Base-by-base conservation (phyloP, 2,329 filamentous ascomycete genomes). In the Stylonectria norvegica region DNA sequence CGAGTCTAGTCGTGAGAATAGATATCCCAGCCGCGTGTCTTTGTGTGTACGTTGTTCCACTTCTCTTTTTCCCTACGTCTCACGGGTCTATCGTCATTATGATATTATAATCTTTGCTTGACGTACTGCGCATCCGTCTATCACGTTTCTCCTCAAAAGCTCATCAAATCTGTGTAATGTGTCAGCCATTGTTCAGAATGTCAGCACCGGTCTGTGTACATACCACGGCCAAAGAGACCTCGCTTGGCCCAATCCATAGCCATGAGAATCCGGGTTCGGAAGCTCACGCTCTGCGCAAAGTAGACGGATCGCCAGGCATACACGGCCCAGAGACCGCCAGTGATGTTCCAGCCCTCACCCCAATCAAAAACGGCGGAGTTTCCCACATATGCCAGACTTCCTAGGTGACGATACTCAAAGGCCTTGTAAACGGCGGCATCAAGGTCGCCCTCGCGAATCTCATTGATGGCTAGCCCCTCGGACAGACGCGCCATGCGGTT, bases 171-270 rank as follows among this genome's bases (percentile, higher is more conserved):
- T 76, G 40, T 18, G n/a, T n/a, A n/a, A n/a, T n/a, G n/a, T n/a
- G n/a, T n/a, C n/a, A n/a, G n/a, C n/a, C n/a, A n/a, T n/a, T n/a
- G n/a, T n/a, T n/a, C n/a, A n/a, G n/a, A n/a, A n/a, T n/a, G n/a
- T n/a, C n/a, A n/a, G n/a, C n/a, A n/a, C n/a, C n/a, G n/a, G 7
- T 3, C 3, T n/a, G n/a, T n/a, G n/a, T n/a, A n/a, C 83, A 71
- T 68, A 96, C 91, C 93, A 83, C 93, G 78, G 53, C 93, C 93
- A 70, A 98, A 98, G 16, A 98, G 67, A 10, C 89, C 87, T 62
- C 94, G 78, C 79, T 97, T 98, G n/a, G 81, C 83, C 93, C 93
- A 98, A 64, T 98, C 93, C 93, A 98, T 96, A 14, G 89, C 89
- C 66, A 98, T 73, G 58, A 98, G 67, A 50, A 89, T 79, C 48